These are phyloP conservation scores for Paraurostyla sp. DNA, from an alignment of 73 alveolate species.

Conservation along the genomic window DNA sequence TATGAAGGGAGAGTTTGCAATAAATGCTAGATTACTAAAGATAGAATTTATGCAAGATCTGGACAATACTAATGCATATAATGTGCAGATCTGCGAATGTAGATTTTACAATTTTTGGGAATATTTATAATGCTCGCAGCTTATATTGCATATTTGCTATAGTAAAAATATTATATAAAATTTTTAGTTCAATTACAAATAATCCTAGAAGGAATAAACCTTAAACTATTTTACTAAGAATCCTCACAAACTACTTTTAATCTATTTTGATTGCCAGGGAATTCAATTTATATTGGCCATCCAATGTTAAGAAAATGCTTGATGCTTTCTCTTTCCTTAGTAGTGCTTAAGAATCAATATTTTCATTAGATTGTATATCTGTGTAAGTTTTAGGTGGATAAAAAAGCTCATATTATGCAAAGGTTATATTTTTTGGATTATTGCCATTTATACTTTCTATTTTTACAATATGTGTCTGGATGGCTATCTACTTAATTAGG, in stretches of 20 bases:
- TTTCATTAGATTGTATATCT: conserved; percentile 13
- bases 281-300: conserved; percentile 17
- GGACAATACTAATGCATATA: conserved; percentile 4
- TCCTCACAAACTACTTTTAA: conserved; percentile 49
- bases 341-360: not conserved
- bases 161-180: not conserved
- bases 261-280: not conserved
- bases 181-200: not conserved
- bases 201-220: conserved; percentile 1
- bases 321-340: not conserved
- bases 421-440: not conserved
- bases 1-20: not conserved
- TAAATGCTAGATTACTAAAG: not conserved
- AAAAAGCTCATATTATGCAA: not conserved
- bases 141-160: not conserved
- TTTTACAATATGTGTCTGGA: not conserved
- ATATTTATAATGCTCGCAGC: not conserved
- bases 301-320: not conserved
- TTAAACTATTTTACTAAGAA: conserved; percentile 53
- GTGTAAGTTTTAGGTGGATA: not conserved
- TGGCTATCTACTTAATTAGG: not conserved
- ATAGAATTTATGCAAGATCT: conserved; percentile 14
- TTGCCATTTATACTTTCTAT: not conserved
- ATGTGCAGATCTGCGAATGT: not conserved
- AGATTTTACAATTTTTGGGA: not conserved